Percentiles rank a stretch among this genome's conserved stretches.
phyloP scores from a whole-genome alignment of 2,329 filamentous ascomycete species.

The Colletotrichum acutatum region DNA sequence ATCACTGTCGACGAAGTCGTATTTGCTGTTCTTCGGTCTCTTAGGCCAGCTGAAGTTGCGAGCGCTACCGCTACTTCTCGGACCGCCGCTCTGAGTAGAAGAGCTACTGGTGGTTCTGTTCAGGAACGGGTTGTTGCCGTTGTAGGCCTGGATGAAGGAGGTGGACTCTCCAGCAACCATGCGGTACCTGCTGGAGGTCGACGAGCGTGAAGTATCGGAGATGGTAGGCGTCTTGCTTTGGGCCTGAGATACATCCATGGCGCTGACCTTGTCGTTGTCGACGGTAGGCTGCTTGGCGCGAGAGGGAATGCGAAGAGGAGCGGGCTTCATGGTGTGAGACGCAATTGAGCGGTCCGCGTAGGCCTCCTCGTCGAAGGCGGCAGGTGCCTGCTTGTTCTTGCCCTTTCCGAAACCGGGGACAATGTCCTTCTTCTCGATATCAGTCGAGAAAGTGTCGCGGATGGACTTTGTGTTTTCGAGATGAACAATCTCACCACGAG shows the following conservation, averaged over 20 bases:
- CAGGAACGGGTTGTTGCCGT: background rate
- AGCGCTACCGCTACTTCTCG: background rate
- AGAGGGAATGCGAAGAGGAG: conserved; percentile 31
- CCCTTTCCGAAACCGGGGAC: conserved; percentile 1
- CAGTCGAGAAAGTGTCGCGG: conserved; percentile 11
- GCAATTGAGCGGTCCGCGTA: conserved; percentile 30
- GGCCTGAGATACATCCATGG: background rate
- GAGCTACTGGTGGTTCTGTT: background rate
- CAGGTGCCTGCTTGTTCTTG: background rate
- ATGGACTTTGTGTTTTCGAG: conserved; percentile 13
- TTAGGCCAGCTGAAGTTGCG: conserved; percentile 31
- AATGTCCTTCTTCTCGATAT: conserved; percentile 25
- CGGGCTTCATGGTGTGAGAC: conserved; percentile 34
- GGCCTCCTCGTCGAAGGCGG: conserved; percentile 18
- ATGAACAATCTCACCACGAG: background rate
- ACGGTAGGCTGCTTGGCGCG: conserved; percentile 2
- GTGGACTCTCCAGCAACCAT: background rate
- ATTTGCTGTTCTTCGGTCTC: background rate
- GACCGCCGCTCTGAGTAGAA: background rate
- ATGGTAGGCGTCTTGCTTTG: background rate
- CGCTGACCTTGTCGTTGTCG: background rate
- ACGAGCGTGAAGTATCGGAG: background rate
- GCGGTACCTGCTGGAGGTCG: conserved; percentile 3
- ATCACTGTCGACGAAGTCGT: background rate
- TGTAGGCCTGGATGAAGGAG: background rate